Base-by-base conservation (phyloP, 2,329 filamentous ascomycete species). In the Penicillium verrucosum region DNA sequence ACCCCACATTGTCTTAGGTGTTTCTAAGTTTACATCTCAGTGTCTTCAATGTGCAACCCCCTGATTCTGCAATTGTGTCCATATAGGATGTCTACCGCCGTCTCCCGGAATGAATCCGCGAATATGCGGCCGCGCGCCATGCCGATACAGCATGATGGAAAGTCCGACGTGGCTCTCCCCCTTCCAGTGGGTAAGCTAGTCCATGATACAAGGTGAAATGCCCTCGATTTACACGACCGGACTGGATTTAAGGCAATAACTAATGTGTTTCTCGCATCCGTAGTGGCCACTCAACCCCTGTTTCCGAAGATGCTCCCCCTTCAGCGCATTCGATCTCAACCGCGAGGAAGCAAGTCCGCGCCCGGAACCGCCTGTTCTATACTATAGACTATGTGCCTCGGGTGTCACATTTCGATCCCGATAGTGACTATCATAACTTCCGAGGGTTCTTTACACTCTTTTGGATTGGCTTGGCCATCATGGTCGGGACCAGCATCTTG, bases 391-490 rank as follows among this genome's bases (percentile, higher is more conserved):
- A 93, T 77, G 85, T 90, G 40, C 88, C 89, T 58, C 89, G 94
- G 56, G 88, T 97, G 23, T 97, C 93, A 18, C 93, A 99, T 77
- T 96, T 99, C 72, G 94, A 99, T 70, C 92, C 92, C 0, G 83
- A 85, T 48, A 96, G 90, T 74, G 92, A 96, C 68, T 92, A 97
- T 73, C 87, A 87, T 68, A 92, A 99, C 75, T 99, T 99, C 73
- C 86, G 91, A 67, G 94, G 94, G 70, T 99, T 99, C 82, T 99
- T 97, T 78, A 90, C 94, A 52, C 84, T 99, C 37, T 99, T 99
- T 78, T 99, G 94, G 94, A 93, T 99, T 63, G 91, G 91, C 10
- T 81, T 99, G 58, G 90, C 90, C 65, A 96, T 99, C 74, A 96
- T 99, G 92, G 91, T 92, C 67, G 88, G 96, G 60, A 97, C 93